A percentile compares a stretch with the other conserved stretches of the same genome.
Evolutionary conservation across 2,329 filamentous ascomycete species (phyloP).

Genomic region (Ophiostoma quercus): DNA sequence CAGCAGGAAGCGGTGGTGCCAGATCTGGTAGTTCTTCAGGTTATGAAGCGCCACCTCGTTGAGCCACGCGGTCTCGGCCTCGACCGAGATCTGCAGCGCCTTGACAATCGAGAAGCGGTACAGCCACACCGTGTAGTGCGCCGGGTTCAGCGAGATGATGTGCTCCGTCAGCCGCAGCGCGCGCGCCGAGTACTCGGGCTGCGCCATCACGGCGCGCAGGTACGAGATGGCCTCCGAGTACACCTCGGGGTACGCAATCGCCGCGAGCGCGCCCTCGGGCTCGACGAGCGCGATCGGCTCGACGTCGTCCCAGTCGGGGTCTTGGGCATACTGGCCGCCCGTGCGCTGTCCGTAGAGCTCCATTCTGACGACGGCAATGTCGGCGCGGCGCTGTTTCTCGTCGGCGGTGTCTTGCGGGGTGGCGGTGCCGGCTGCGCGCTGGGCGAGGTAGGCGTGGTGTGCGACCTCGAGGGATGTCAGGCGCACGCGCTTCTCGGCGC

Average conservation of each 20-base stretch:
- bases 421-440: constrained; percentile 31
- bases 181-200: constrained; percentile 74
- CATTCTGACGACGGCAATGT: constrained; percentile 48
- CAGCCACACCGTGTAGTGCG: constrained; percentile 98
- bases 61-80: constrained; percentile 76
- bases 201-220: constrained; percentile 86
- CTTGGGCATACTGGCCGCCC: constrained; percentile 52
- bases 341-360: constrained; percentile 50
- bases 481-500: constrained; percentile 39
- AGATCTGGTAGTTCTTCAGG: constrained; percentile 99
- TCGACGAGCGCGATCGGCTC: constrained; percentile 78
- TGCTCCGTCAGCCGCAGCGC: constrained; percentile 78
- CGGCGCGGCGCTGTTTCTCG: constrained; percentile 44
- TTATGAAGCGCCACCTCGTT: constrained; percentile 76
- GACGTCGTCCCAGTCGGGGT: constrained; percentile 79
- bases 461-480: constrained; percentile 42
- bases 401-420: constrained; percentile 37
- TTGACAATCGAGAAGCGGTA: constrained; percentile 80
- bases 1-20: constrained; percentile 67
- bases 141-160: constrained; percentile 88
- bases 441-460: constrained; percentile 43
- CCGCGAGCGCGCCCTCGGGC: constrained; percentile 77
- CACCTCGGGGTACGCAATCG: constrained; percentile 83
- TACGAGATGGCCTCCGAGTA: constrained; percentile 93
- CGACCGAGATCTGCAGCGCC: constrained; percentile 58